Percentiles rank a stretch among this genome's conserved stretches.
These are phyloP conservation scores for Penicillium brevicompactum DNA, from an alignment of 2,329 filamentous ascomycete genomes.

Conservation along the genomic window DNA sequence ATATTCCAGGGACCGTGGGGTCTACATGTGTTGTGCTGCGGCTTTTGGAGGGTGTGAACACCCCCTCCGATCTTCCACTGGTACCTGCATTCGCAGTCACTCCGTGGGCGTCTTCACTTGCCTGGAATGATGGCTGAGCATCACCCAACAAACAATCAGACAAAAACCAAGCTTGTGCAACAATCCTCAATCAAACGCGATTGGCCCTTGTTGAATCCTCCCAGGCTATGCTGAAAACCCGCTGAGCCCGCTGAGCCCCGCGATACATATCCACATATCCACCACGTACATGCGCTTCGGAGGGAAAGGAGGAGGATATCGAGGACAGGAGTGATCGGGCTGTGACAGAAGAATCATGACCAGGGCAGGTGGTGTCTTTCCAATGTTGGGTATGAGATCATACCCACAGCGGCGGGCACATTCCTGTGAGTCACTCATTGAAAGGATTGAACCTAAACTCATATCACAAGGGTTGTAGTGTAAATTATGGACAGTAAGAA, in stretches of 20 bases:
- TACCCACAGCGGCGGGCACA: background rate
- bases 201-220: background rate
- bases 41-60: background rate
- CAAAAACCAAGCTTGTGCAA: background rate
- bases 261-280: background rate
- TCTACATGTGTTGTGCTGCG: no score
- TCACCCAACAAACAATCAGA: background rate
- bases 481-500: background rate
- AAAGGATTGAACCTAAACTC: background rate
- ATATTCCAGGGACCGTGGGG: background rate
- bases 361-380: background rate
- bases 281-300: background rate
- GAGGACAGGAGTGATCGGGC: background rate
- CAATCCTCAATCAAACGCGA: background rate
- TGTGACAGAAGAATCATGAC: background rate
- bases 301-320: background rate
- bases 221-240: background rate
- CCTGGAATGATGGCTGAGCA: background rate
- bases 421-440: background rate
- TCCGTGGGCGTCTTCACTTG: background rate
- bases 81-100: slow-evolving; percentile 1
- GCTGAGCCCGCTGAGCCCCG: background rate
- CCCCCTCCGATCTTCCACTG: background rate
- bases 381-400: background rate
- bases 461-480: background rate